These are phyloP conservation scores for Chlorella sp. DNA, from an alignment of 139 green algal genomes.

Conservation along the genomic window DNA sequence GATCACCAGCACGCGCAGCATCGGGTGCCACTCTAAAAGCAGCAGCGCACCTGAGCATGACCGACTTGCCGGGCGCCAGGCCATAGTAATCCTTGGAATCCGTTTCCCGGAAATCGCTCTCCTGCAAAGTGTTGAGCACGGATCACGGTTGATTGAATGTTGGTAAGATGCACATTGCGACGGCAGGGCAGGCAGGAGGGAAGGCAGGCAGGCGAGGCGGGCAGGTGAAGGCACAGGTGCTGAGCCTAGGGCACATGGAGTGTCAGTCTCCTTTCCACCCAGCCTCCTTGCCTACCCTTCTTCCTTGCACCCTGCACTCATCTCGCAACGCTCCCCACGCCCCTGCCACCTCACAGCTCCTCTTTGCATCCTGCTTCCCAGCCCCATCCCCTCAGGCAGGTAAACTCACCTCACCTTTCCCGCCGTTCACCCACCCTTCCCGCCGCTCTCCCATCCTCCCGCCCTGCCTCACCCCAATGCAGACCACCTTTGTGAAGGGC, in stretches of 20 bases:
- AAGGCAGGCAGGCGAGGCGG: neutral
- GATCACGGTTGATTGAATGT: neutral
- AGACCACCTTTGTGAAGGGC: constrained; percentile 87
- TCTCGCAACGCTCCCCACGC: no score
- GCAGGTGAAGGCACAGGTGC: neutral
- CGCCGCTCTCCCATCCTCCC: no score
- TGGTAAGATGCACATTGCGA: no score
- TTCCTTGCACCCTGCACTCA: no score
- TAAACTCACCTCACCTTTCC: no score
- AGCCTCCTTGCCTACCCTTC: neutral
- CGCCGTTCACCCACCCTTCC: no score
- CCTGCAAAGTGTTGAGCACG: neutral
- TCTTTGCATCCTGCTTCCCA: no score
- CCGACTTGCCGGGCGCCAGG: constrained; percentile 91
- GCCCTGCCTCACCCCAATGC: constrained; percentile 92
- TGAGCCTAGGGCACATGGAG: no score
- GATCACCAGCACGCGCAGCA: neutral
- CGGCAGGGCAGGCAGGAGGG: neutral
- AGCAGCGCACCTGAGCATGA: constrained; percentile 85
- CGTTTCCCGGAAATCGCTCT: constrained; percentile 89
- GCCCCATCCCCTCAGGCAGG: no score
- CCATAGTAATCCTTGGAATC: constrained; percentile 96
- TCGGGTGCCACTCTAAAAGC: neutral
- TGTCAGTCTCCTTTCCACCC: neutral
- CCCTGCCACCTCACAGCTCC: no score